These are phyloP conservation scores for Ophiostoma himal-ulmi DNA, from an alignment of 2,329 filamentous ascomycete genomes.

Conservation along the genomic window DNA sequence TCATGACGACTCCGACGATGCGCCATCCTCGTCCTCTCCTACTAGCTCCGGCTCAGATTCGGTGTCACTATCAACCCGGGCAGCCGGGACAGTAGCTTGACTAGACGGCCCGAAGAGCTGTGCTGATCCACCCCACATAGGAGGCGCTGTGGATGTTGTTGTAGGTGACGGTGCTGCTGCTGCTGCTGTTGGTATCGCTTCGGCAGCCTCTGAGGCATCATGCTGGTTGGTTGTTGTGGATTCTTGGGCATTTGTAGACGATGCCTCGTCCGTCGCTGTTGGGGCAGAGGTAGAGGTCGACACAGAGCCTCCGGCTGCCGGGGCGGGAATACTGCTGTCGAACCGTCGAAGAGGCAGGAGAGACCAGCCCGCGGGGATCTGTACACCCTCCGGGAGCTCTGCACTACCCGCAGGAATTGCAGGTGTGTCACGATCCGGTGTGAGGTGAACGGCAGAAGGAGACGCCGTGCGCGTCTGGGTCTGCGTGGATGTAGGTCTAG, in stretches of 20 bases:
- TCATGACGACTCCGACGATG: background rate
- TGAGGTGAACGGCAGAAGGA: conserved; percentile 42
- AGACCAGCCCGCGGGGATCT: conserved; percentile 60
- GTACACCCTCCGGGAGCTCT: conserved; percentile 58
- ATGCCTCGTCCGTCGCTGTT: background rate
- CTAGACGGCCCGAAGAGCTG: conserved; percentile 39
- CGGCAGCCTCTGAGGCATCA: background rate
- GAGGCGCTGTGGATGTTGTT: conserved; percentile 25
- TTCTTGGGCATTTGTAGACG: background rate
- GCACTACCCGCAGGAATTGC: conserved; percentile 55
- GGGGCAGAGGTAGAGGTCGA: background rate
- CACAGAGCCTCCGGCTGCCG: background rate
- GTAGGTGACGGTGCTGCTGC: background rate
- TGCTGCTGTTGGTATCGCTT: background rate
- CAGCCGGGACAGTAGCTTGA: background rate
- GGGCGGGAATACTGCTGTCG: conserved; percentile 29
- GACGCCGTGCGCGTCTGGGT: background rate
- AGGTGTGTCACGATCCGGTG: conserved; percentile 34
- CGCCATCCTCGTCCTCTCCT: background rate
- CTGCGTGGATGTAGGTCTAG: background rate
- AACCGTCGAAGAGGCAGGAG: conserved; percentile 42
- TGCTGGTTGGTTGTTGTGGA: background rate
- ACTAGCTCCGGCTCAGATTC: background rate
- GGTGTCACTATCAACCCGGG: background rate
- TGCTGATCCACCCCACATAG: conserved; percentile 47